Evolutionary conservation across 2,329 filamentous ascomycete species (phyloP), one percentile per base, ranked within the genome.

Genomic region (Scleromitrula shiraiana): DNA sequence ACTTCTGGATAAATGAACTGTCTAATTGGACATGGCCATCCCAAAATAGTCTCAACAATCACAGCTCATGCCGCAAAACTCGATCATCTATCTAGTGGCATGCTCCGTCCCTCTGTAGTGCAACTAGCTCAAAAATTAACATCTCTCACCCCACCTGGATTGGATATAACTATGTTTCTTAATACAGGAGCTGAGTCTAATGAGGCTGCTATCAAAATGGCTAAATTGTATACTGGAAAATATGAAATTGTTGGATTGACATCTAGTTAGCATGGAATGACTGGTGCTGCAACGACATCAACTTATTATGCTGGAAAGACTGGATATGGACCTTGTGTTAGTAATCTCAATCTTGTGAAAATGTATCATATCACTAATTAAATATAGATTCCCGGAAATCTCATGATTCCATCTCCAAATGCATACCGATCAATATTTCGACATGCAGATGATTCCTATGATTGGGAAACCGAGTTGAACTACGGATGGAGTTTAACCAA

Each of bases 401-500:
- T 80, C 4, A 70, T 70, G 1, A 70, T 84, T 29, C 80, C 80
- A 0, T 70, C 76, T 0, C 80, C 80, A 0, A 75, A 83, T 54
- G 68, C 73, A 0, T 83, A 82, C 58, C 74, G 79, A 4, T 82
- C 79, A 0, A 68, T 74, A 0, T 85, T 85, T 61, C 71, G 75
- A 8, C 71, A 73, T 29, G 19, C 72, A 0, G 78, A 83, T 52
- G 78, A 78, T 1, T 71, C 70, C 0, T 78, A 85, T 53, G 80
- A 85, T 59, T 85, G 80, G 80, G 68, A 79, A 54, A 73, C 76
- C 0, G 81, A 85, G 59, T 64, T 85, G 12, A 71, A 79, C 9
- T 83, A 76, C 55, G 78, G 77, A 4, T 84, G 77, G 70, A 67
- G 67, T 15, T 67, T 83, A 63, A 68, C 85, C 17, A 79, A 85